Evolutionary conservation across 2,329 filamentous ascomycete genomes (phyloP), one percentile per base, ranked within the genome.

Genomic region (Allantophomopsis cytisporea): DNA sequence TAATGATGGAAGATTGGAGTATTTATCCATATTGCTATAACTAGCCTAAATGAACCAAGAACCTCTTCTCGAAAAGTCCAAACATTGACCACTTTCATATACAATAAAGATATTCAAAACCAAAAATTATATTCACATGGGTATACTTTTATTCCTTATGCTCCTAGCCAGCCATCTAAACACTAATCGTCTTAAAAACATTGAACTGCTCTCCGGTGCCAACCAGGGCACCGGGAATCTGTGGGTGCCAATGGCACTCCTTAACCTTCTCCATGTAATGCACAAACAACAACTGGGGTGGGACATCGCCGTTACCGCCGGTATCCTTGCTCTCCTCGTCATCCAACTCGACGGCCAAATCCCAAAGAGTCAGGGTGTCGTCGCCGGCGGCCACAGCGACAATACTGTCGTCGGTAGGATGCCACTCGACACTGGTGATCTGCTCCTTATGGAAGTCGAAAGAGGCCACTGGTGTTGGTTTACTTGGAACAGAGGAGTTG

Each of bases 361-460:
- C 91, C 91, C 91, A 96, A 23, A 96, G 65, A 2, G 91, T 95
- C 23, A 96, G 76, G 0, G 89, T 96, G 63, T 88, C 89, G 60
- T 98, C 91, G 35, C 81, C 91, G 0, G 86, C 85, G 16, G 85
- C 89, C 33, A 96, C 87, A 2, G 86, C 83, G 13, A 98, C 77
- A 53, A 96, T 93, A 57, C 83, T 93, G 67, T 98, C 89, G 54
- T 98, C 91, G 1, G 85, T 89, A 2, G 91, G 89, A 60, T 96
- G 89, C 89, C 91, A 98, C 64, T 96, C 88, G 31, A 98, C 74
- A 50, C 82, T 86, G 6, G 91, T 98, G 52, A 98, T 86, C 51
- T 94, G 91, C 61, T 95, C 86, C 61, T 86, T 89, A 70, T 98
- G 88, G 68, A 94, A 96, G 54, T 78, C 72, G 64, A 96, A 98